phyloP scores from a whole-genome alignment of 352 stramenopile genomes.

The Phytophthora aleatoria region DNA sequence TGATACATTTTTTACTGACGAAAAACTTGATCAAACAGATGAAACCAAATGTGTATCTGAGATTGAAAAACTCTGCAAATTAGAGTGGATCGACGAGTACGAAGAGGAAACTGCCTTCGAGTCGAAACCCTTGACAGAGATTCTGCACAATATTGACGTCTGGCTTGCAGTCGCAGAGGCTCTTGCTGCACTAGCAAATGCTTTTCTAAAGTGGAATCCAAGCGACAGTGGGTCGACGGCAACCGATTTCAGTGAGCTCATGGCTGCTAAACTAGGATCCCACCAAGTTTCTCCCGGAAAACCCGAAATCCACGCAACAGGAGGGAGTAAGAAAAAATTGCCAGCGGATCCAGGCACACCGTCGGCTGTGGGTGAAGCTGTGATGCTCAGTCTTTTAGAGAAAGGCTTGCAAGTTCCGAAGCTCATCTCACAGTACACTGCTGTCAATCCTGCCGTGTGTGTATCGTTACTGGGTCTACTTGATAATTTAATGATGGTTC shows the following conservation, averaged over 20 bases:
- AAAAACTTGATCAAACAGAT: constrained; percentile 8
- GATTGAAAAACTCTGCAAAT: constrained; percentile 31
- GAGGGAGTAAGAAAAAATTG: constrained; percentile 49
- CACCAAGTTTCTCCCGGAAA: constrained; percentile 14
- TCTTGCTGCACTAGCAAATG: constrained; percentile 37
- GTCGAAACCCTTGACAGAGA: constrained; percentile 33
- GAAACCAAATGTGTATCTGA: background rate
- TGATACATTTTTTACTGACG: background rate
- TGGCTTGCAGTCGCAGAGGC: constrained; percentile 37
- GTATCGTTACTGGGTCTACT: constrained; percentile 38
- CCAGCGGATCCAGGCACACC: constrained; percentile 24
- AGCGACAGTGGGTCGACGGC: background rate
- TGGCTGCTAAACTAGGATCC: constrained; percentile 13
- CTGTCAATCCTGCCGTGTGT: constrained; percentile 34
- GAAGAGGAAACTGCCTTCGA: constrained; percentile 38
- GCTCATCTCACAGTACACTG: constrained; percentile 32
- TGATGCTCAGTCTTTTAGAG: constrained; percentile 36
- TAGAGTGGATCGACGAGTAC: constrained; percentile 63
- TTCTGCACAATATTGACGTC: constrained; percentile 44
- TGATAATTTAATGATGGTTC: constrained; percentile 36
- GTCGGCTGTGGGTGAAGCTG: constrained; percentile 29
- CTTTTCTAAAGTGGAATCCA: constrained; percentile 47
- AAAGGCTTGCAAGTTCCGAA: constrained; percentile 24
- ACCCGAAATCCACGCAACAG: constrained; percentile 12
- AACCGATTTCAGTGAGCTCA: constrained; percentile 39